phyloP scores from a whole-genome alignment of 208 protist genomes.

The Phytomonas sp. region DNA sequence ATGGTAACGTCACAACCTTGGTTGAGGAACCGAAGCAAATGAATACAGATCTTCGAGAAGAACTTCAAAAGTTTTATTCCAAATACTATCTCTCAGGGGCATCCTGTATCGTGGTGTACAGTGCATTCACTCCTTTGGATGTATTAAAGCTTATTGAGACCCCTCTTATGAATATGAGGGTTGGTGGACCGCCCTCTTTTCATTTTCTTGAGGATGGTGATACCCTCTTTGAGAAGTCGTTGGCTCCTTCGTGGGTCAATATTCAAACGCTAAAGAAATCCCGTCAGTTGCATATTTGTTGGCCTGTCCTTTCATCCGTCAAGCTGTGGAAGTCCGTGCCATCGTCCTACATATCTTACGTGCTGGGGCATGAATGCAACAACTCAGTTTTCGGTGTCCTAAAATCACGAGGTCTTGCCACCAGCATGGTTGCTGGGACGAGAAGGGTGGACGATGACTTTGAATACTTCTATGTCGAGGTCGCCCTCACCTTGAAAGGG shows the following conservation, averaged over 20 bases:
- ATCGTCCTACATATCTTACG: slow-evolving; percentile 67
- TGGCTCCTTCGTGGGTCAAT: slow-evolving; percentile 38
- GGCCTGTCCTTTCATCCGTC: slow-evolving; percentile 31
- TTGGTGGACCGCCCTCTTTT: slow-evolving; percentile 16
- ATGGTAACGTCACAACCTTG: slow-evolving; percentile 85
- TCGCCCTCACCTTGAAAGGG: slow-evolving; percentile 50
- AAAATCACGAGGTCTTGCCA: slow-evolving; percentile 58
- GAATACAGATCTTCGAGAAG: slow-evolving; percentile 50
- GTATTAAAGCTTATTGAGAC: slow-evolving; percentile 36
- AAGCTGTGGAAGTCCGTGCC: slow-evolving; percentile 55
- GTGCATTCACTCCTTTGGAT: slow-evolving; percentile 24
- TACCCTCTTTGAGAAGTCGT: slow-evolving; percentile 14
- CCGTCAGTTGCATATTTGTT: slow-evolving; percentile 45
- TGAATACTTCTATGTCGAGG: slow-evolving; percentile 28
- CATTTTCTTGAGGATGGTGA: slow-evolving; percentile 22
- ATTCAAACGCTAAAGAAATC: slow-evolving; percentile 49
- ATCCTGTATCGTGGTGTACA: slow-evolving; percentile 32
- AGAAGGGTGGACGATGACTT: slow-evolving; percentile 52
- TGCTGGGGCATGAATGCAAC: slow-evolving; percentile 91
- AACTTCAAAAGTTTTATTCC: slow-evolving; percentile 60
- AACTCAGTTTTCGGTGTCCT: slow-evolving; percentile 83
- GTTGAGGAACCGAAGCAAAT: slow-evolving; percentile 30
- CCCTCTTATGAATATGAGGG: slow-evolving; percentile 35
- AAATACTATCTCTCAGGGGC: slow-evolving; percentile 16
- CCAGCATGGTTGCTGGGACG: slow-evolving; percentile 60